Evolutionary conservation across 2,329 filamentous ascomycete species (phyloP).

Genomic region (Paecilomyces sp.): DNA sequence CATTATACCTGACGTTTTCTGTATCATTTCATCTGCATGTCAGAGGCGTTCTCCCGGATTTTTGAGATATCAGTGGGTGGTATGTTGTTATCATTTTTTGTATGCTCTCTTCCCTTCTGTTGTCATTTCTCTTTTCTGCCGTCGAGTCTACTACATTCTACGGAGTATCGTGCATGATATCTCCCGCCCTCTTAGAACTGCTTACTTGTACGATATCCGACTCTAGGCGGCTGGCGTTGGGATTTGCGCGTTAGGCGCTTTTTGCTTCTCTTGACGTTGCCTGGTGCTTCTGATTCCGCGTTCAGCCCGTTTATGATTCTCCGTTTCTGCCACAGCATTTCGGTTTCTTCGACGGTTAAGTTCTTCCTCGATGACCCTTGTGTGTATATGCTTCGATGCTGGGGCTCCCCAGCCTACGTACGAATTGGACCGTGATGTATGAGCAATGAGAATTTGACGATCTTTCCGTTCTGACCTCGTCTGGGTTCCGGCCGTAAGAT

Average conservation of each 20-base stretch:
- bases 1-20: not conserved
- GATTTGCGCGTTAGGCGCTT: slow-evolving; percentile 6
- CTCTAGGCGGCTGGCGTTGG: slow-evolving; percentile 10
- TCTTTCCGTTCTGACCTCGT: not conserved
- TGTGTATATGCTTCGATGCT: not conserved
- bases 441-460: not conserved
- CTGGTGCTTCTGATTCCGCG: slow-evolving; percentile 10
- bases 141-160: not conserved
- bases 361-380: not conserved
- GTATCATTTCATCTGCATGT: slow-evolving; percentile 2
- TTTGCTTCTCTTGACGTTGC: slow-evolving; percentile 10
- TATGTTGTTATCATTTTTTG: slow-evolving; percentile 4
- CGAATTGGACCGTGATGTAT: not conserved
- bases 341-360: not conserved
- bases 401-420: not conserved
- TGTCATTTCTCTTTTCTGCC: slow-evolving; percentile 7
- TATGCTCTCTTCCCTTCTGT: slow-evolving; percentile 5
- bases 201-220: slow-evolving; percentile 16
- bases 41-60: not conserved
- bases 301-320: slow-evolving; percentile 6
- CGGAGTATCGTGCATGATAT: slow-evolving; percentile 9
- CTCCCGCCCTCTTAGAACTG: slow-evolving; percentile 14
- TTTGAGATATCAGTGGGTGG: not conserved
- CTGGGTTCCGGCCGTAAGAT: not conserved
- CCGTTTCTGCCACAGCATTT: slow-evolving; percentile 3